Evolutionary conservation across 768 basidiomycete species (phyloP).

Genomic region (Xanthoconium stramineum): DNA sequence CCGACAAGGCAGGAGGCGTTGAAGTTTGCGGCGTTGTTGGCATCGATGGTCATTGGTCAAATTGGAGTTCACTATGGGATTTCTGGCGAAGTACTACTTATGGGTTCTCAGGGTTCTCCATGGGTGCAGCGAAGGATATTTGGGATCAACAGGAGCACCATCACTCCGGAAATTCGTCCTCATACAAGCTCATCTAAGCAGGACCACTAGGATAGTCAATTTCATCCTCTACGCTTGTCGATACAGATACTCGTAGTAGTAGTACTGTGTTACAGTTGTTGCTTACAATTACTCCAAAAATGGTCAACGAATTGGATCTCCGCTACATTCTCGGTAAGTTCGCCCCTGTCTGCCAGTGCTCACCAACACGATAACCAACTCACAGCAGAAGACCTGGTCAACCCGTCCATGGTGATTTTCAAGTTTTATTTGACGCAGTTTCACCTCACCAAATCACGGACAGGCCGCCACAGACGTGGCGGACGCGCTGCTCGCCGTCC

Average conservation of each 20-base stretch:
- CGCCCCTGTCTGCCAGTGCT: not conserved
- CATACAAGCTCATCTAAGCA: slow-evolving; percentile 12
- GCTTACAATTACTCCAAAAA: too few species aligned
- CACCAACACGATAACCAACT: not conserved
- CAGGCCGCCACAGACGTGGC: slow-evolving; percentile 25
- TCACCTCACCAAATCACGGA: not conserved
- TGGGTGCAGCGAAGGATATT: slow-evolving; percentile 34
- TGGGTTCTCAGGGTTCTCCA: slow-evolving; percentile 34
- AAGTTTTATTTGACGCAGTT: not conserved
- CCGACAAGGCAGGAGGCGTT: slow-evolving; percentile 50
- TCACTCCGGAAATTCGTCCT: not conserved
- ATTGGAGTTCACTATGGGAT: slow-evolving; percentile 27
- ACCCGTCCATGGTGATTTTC: slow-evolving; percentile 13
- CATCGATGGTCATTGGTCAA: slow-evolving; percentile 39
- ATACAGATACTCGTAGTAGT: not conserved
- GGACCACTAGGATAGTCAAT: not conserved
- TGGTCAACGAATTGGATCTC: not conserved
- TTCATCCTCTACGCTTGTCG: not conserved
- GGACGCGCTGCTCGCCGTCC: slow-evolving; percentile 54
- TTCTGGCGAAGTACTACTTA: slow-evolving; percentile 10
- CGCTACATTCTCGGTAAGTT: not conserved
- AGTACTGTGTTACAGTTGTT: too few species aligned
- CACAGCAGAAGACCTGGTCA: not conserved
- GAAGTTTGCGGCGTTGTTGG: slow-evolving; percentile 47
- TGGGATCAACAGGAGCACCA: not conserved